These are phyloP conservation scores for Amphibolis antarctica DNA, from an alignment of 106 monocot genomes.

Conservation along the genomic window DNA sequence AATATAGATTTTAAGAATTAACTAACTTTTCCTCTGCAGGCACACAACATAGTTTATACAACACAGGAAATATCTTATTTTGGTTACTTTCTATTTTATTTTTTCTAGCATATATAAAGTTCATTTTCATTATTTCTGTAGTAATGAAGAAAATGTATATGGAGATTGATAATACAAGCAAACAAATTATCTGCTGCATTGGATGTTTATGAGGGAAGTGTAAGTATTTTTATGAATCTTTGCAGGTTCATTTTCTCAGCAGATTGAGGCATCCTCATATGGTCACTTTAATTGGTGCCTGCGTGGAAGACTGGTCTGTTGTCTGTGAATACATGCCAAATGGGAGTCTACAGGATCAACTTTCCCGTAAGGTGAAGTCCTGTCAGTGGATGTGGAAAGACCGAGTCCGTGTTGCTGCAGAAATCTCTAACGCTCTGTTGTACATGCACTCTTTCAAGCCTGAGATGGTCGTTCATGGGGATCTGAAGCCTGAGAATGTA, in stretches of 20 bases:
- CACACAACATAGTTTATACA: too few species aligned
- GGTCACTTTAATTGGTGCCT: conserved; percentile 42
- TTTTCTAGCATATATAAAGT: too few species aligned
- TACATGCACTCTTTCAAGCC: conserved; percentile 70
- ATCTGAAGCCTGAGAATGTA: conserved; percentile 64
- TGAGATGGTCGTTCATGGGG: conserved; percentile 57
- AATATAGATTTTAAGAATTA: too few species aligned
- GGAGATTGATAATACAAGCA: too few species aligned
- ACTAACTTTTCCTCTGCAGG: too few species aligned
- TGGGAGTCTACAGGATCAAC: conserved; percentile 47
- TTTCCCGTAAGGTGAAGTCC: conserved; percentile 17
- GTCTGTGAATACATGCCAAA: conserved; percentile 70
- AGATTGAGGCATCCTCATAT: conserved; percentile 73
- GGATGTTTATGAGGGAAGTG: too few species aligned
- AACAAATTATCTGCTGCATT: too few species aligned
- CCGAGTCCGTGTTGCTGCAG: conserved; percentile 32
- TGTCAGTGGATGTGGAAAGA: conserved; percentile 38
- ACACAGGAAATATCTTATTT: too few species aligned
- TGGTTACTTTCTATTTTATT: too few species aligned
- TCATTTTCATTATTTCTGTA: too few species aligned
- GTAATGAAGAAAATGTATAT: too few species aligned
- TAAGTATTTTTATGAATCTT: neutral
- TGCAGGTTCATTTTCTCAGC: conserved; percentile 48
- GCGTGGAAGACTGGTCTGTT: conserved; percentile 56
- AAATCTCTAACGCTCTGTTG: conserved; percentile 49